Conservation (phyloP, 495 filamentous ascomycete species). For the Talaromyces ruber region DNA sequence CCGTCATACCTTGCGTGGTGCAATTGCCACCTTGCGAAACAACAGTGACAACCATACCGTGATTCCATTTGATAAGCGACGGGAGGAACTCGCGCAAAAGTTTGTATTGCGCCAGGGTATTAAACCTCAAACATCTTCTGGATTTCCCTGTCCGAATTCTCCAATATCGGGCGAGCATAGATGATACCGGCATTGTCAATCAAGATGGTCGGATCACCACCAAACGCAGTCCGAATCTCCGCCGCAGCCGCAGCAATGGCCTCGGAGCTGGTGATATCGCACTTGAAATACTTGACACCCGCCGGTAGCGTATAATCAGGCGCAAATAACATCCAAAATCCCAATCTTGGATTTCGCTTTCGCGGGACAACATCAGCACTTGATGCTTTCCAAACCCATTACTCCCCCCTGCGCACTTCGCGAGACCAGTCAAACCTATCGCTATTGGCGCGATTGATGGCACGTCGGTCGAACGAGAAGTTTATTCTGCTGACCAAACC, state of each 20-base stretch:
- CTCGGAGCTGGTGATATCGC: slow-evolving; percentile 50
- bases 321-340: slow-evolving; percentile 60
- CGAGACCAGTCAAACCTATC: slow-evolving; percentile 60
- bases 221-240: slow-evolving; percentile 45
- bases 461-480: slow-evolving; percentile 40
- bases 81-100: slow-evolving; percentile 60
- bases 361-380: slow-evolving; percentile 51
- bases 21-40: slow-evolving; percentile 54
- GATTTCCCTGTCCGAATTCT: slow-evolving; percentile 44
- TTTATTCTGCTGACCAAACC: slow-evolving; percentile 39
- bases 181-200: slow-evolving; percentile 71
- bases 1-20: slow-evolving; percentile 54
- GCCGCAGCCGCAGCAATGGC: slow-evolving; percentile 37
- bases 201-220: slow-evolving; percentile 53
- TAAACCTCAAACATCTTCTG: slow-evolving; percentile 64
- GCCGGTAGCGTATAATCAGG: slow-evolving; percentile 44
- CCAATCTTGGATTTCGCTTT: slow-evolving; percentile 48
- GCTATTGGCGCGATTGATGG: slow-evolving; percentile 50
- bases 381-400: slow-evolving; percentile 58
- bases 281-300: slow-evolving; percentile 52
- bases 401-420: slow-evolving; percentile 64
- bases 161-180: slow-evolving; percentile 52
- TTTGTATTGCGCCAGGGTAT: slow-evolving; percentile 60
- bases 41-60: slow-evolving; percentile 70
- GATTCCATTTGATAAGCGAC: slow-evolving; percentile 50